Evolutionary conservation across 257 asterid genomes (phyloP).

Genomic region (Solanum clarkiae): DNA sequence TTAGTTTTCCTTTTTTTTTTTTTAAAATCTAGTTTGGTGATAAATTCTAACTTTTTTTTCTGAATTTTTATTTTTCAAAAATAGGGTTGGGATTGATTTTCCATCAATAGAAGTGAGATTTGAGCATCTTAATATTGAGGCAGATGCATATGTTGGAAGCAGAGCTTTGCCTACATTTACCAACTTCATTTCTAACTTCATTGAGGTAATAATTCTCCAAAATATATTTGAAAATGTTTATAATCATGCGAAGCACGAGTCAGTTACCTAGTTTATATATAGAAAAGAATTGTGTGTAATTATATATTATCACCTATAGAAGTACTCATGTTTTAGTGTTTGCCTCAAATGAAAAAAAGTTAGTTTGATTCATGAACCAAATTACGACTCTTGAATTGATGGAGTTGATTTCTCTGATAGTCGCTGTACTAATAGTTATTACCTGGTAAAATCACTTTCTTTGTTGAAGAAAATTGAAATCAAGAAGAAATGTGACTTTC

Average conservation of each 20-base stretch:
- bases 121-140: slow-evolving; percentile 50
- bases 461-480: too few species aligned
- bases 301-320: neutral
- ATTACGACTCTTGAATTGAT: neutral
- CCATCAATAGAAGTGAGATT: slow-evolving; percentile 71
- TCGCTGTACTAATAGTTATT: neutral
- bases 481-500: neutral
- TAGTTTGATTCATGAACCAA: neutral
- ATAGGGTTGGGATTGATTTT: slow-evolving; percentile 54
- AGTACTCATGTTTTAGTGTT: neutral
- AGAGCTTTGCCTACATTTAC: slow-evolving; percentile 48
- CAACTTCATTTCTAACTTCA: slow-evolving; percentile 31
- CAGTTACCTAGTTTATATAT: too few species aligned
- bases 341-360: neutral
- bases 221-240: too few species aligned
- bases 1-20: neutral
- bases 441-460: neutral
- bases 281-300: neutral
- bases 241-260: too few species aligned
- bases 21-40: neutral
- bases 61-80: too few species aligned
- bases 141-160: slow-evolving; percentile 39
- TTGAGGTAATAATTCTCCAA: slow-evolving; percentile 26
- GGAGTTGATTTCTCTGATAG: neutral
- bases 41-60: neutral